phyloP scores from a whole-genome alignment of 768 basidiomycete genomes.

The Chalciporus chontae region DNA sequence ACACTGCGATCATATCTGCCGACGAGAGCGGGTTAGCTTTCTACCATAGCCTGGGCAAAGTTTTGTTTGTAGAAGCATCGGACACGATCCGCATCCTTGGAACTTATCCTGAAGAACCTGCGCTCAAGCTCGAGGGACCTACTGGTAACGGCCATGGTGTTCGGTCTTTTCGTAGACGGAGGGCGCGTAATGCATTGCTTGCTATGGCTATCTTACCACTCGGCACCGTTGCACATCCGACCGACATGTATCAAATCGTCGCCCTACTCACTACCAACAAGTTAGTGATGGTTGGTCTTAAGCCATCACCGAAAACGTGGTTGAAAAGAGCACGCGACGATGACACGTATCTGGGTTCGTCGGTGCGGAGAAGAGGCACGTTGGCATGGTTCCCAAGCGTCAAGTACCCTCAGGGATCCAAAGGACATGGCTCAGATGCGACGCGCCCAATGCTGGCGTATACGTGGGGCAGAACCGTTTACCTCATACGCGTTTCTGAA shows the following conservation, averaged over 20 bases:
- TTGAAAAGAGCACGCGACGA: conserved; percentile 63
- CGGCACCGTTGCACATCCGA: conserved; percentile 67
- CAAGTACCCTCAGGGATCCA: conserved; percentile 18
- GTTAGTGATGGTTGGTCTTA: conserved; percentile 88
- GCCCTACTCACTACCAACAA: conserved; percentile 89
- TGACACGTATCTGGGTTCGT: conserved; percentile 40
- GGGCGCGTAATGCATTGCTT: conserved; percentile 63
- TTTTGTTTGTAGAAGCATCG: conserved; percentile 91
- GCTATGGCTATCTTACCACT: conserved; percentile 80
- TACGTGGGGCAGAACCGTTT: conserved; percentile 74
- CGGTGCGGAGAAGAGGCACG: conserved; percentile 54
- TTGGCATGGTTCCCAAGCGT: conserved; percentile 84
- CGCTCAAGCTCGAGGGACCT: conserved; percentile 11
- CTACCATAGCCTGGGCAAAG: conserved; percentile 91
- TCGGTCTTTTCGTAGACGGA: conserved; percentile 42
- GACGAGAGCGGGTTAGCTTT: conserved; percentile 92
- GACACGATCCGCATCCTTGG: conserved; percentile 94
- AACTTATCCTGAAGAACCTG: conserved; percentile 65
- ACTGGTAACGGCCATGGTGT: conserved; percentile 12
- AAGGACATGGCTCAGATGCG: conserved; percentile 16
- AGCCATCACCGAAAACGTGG: conserved; percentile 92
- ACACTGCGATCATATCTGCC: conserved; percentile 88
- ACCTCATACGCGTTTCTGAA: conserved; percentile 66
- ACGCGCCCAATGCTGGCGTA: conserved; percentile 72
- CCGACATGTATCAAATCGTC: conserved; percentile 75